Evolutionary conservation across 345 rosid species (phyloP), one percentile per base, ranked within the genome.

Genomic region (Eucalyptus sp.): DNA sequence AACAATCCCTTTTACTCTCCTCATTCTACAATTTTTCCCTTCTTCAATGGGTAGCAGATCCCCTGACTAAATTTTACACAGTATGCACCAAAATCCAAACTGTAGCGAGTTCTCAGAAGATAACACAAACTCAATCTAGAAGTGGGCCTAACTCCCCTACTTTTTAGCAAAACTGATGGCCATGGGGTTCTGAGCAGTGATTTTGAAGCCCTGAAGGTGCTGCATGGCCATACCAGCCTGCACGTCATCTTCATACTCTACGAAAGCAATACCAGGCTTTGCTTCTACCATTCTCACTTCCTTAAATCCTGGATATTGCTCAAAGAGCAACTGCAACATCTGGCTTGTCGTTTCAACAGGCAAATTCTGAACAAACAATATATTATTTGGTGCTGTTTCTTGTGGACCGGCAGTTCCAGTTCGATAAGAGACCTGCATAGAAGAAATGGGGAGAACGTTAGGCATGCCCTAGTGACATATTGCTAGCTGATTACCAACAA

Each of bases 201-300:
- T 95, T 90, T 95, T 95, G 94, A 98, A 98, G 80, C 96, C 96
- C 86, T 97, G 99, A 90, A 98, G 99, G 88, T 97, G 94, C 91
- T 96, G 95, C 97, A 96, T 94, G 52, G 99, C 97, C 93, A 95
- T 93, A 80, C 95, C 94, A 25, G 99, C 95, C 88, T 98, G 97
- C 88, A 90, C 94, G 27, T 98, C 99, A 52, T 97, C 98, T 91
- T 96, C 99, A 52, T 89, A 97, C 89, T 98, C 99, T 10, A 96
- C 97, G 87, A 97, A 97, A 3, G 99, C 99, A 83, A 98, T 98
- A 62, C 99, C 99, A 17, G 99, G 99, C 89, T 96, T 97, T 27
- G 99, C 98, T 90, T 94, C 96, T 37, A 96, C 91, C 99, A 97
- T 98, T 83, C 99, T 91, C 66, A 96, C 98, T 93, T 98, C 99